Evolutionary conservation across 371 early-diverging fungal species (phyloP).

Genomic region (Gilbertella persicaria): DNA sequence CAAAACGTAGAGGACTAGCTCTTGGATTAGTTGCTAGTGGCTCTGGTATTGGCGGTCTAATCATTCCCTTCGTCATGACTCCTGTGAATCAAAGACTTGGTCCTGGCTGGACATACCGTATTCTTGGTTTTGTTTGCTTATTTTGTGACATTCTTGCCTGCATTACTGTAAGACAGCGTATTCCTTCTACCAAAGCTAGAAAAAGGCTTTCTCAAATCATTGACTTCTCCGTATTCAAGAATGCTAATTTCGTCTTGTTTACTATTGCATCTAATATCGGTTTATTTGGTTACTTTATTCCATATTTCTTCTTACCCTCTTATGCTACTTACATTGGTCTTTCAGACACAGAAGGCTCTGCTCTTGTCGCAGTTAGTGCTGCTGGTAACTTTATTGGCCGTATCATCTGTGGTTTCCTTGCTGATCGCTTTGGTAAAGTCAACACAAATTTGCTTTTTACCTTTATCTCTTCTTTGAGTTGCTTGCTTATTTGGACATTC

Average conservation of each 20-base stretch:
- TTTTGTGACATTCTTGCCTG: slow-evolving; percentile 36
- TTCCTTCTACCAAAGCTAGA: slow-evolving; percentile 19
- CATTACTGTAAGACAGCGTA: slow-evolving; percentile 38
- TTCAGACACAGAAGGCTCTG: slow-evolving; percentile 29
- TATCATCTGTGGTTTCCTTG: slow-evolving; percentile 43
- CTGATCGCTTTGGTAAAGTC: slow-evolving; percentile 50
- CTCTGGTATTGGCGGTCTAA: slow-evolving; percentile 77
- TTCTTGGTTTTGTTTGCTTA: slow-evolving; percentile 54
- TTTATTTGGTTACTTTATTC: slow-evolving; percentile 60
- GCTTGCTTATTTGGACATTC: slow-evolving; percentile 57
- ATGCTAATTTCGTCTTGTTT: slow-evolving; percentile 47
- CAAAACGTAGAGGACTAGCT: slow-evolving; percentile 67
- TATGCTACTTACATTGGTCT: slow-evolving; percentile 37
- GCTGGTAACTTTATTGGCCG: slow-evolving; percentile 65
- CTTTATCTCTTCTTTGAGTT: slow-evolving; percentile 32
- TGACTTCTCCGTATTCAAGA: slow-evolving; percentile 44
- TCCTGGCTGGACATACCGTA: slow-evolving; percentile 57
- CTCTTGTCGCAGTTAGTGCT: slow-evolving; percentile 39
- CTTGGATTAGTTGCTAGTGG: slow-evolving; percentile 77
- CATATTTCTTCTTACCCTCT: slow-evolving; percentile 58
- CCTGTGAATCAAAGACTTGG: slow-evolving; percentile 57
- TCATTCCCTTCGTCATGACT: slow-evolving; percentile 66
- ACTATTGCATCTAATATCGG: slow-evolving; percentile 43
- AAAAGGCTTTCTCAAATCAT: slow-evolving; percentile 39
- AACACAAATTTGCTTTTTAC: slow-evolving; percentile 39